Evolutionary conservation across 345 rosid genomes (phyloP).

Genomic region (Raphanus sativus): DNA sequence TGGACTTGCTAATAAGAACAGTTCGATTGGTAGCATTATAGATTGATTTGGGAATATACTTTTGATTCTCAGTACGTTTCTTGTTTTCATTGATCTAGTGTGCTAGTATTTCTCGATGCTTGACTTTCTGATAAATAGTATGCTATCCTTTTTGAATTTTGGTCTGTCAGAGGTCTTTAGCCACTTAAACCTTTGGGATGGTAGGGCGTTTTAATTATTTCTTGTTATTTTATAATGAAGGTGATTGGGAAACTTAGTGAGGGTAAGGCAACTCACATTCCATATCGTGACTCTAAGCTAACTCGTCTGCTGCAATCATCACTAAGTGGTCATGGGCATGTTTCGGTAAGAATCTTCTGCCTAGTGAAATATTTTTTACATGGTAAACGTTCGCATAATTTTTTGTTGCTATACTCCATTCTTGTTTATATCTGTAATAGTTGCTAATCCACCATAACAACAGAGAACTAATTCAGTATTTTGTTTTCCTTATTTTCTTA

Average conservation of each 20-base stretch:
- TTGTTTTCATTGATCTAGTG: not conserved
- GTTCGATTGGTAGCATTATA: conserved; percentile 2
- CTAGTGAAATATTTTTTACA: conserved; percentile 12
- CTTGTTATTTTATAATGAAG: conserved; percentile 46
- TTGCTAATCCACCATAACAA: not conserved
- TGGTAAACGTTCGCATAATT: not conserved
- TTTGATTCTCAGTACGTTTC: not conserved
- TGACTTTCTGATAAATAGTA: not conserved
- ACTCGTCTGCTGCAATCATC: conserved; percentile 99
- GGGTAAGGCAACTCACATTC: conserved; percentile 99
- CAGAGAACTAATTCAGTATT: not conserved
- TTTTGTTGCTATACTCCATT: not conserved
- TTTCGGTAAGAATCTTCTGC: conserved; percentile 68
- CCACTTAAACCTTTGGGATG: not conserved
- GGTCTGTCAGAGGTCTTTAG: conserved; percentile 5
- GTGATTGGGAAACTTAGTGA: conserved; percentile 98
- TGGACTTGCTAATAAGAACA: not conserved
- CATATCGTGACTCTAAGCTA: conserved; percentile 97
- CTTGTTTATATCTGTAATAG: not conserved
- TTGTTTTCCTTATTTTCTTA: conserved; percentile 17
- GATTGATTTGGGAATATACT: not conserved
- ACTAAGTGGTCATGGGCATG: conserved; percentile 95
- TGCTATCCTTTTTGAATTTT: not conserved
- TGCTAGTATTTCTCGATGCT: conserved; percentile 14
- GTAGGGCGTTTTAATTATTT: conserved; percentile 13